A percentile compares a stretch with the other conserved stretches of the same genome.
Evolutionary conservation across 2,329 filamentous ascomycete species (phyloP).

Genomic region (Botrytis elliptica): DNA sequence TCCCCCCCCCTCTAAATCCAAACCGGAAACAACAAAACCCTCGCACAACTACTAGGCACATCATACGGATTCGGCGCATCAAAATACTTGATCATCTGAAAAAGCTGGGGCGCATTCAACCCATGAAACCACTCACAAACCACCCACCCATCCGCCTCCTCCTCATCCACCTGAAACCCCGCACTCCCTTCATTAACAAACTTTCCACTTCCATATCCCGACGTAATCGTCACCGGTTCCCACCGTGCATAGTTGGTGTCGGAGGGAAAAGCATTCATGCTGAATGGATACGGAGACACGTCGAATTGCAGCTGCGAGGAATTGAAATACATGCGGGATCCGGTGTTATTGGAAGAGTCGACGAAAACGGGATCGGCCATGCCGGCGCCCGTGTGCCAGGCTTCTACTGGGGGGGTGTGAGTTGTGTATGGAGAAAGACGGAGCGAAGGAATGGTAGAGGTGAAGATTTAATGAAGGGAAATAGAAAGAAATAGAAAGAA

Average conservation of each 20-base stretch:
- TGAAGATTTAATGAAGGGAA: accelerated
- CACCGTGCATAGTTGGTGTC: conserved; percentile 30
- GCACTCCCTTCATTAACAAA: conserved; percentile 22
- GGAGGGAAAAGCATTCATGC: conserved; percentile 27
- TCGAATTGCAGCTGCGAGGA: conserved; percentile 32
- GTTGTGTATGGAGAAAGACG: not conserved
- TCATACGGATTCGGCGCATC: conserved; percentile 22
- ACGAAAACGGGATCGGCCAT: conserved; percentile 31
- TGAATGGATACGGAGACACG: conserved; percentile 25
- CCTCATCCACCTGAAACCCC: conserved; percentile 25
- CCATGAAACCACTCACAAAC: conserved; percentile 35
- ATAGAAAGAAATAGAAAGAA: not conserved
- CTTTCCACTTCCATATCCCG: conserved; percentile 25
- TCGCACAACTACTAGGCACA: conserved; percentile 28
- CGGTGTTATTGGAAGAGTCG: not conserved
- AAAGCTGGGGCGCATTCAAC: conserved; percentile 32
- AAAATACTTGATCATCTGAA: conserved; percentile 31
- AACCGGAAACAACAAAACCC: conserved; percentile 24
- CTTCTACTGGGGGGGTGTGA: conserved; percentile 27
- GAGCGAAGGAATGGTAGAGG: too few relatives aligned
- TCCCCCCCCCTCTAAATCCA: conserved; percentile 17
- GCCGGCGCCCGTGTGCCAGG: conserved; percentile 33
- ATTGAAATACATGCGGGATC: conserved; percentile 29
- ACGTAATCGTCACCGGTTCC: conserved; percentile 25
- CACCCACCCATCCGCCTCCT: conserved; percentile 31